Base-by-base conservation (phyloP, 192 early-diverging fungal species). In the Glomus cerebriforme region DNA sequence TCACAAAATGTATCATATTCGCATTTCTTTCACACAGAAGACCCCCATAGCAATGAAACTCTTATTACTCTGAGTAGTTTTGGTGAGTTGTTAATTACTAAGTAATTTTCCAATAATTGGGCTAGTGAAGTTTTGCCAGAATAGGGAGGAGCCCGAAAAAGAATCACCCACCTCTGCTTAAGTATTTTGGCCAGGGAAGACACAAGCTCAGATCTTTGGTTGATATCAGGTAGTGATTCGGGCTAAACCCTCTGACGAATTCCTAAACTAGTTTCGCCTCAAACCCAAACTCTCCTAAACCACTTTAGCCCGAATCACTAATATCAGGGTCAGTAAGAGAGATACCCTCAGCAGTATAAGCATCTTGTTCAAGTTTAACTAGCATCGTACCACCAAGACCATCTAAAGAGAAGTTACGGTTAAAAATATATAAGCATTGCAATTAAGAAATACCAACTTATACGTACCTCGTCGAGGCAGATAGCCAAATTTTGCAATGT, bases 11-110 rank as follows among this genome's bases (percentile, higher is more conserved):
- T 73, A 4, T 15, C 29, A 12, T 59, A 62, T 26, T 59, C 32
- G 24, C 79, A 71, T 29, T 39, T 15, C 43, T 8, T 32, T 35
- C 22, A 10, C 65, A 31, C 22, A 62, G 24, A 13, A 12, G 22
- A 19, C 15, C 34, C 49, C 79, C 79, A 80, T 6, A 80, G 59
- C 32, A 70, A 45, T n/a, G 79, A 80, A 39, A 73, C 27, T 31
- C 72, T 54, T 54, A 59, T 59, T 31, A 59, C 58, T 32, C 73
- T 74, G 31, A 31, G 70, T 24, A 1, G n/a, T 73, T 43, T 34
- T 72, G 69, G 7, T 26, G 59, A 22, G 59, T 5, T 35, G 34
- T 45, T 15, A 43, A 34, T 29, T 37, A 65, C 63, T 37, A 73
- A 45, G 34, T 45, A 10, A 39, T 73, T 19, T 72, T 79, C 77